These are phyloP conservation scores for Limnomonas spitsbergensis DNA, from an alignment of 139 green algal genomes.

Conservation along the genomic window DNA sequence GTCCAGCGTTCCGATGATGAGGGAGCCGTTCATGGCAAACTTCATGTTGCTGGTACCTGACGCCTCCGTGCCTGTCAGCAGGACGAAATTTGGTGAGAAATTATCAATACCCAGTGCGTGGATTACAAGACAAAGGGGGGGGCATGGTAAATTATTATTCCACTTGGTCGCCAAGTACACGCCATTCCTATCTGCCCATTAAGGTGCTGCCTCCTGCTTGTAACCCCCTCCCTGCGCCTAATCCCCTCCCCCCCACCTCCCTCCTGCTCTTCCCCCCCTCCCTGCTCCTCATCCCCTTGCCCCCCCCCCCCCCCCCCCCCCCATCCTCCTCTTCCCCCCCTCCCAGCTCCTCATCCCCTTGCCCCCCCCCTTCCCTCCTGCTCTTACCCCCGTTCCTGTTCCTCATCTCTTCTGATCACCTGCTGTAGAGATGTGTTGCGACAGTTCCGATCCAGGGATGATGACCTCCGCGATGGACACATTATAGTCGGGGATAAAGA, in stretches of 20 bases:
- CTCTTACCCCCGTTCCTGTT: not conserved
- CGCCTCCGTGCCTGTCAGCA: slow-evolving; percentile 54
- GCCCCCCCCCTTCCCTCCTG: too few relatives aligned
- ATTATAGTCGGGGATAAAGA: slow-evolving; percentile 99
- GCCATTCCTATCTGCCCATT: too few relatives aligned
- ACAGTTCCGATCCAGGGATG: slow-evolving; percentile 71
- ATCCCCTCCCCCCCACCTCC: too few relatives aligned
- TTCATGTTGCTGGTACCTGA: slow-evolving; percentile 99
- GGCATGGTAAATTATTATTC: too few relatives aligned
- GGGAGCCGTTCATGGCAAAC: slow-evolving; percentile 96
- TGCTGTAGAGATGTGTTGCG: slow-evolving; percentile 74
- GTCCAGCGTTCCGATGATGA: slow-evolving; percentile 98
- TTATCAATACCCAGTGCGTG: not conserved
- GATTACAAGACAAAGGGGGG: not conserved
- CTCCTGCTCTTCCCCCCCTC: too few relatives aligned
- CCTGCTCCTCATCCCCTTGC: too few relatives aligned
- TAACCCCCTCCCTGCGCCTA: too few relatives aligned
- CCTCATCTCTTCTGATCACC: slow-evolving; percentile 18
- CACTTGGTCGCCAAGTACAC: not conserved
- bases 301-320: too few relatives aligned
- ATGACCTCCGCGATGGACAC: slow-evolving; percentile 53
- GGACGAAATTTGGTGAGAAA: not conserved
- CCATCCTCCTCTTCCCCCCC: too few relatives aligned
- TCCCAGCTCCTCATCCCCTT: too few relatives aligned
- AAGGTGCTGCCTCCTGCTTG: too few relatives aligned